A percentile compares a stretch with the other conserved stretches of the same genome.
Conservation (phyloP, 2,329 filamentous ascomycete species). For the Fusarium acutatum region DNA sequence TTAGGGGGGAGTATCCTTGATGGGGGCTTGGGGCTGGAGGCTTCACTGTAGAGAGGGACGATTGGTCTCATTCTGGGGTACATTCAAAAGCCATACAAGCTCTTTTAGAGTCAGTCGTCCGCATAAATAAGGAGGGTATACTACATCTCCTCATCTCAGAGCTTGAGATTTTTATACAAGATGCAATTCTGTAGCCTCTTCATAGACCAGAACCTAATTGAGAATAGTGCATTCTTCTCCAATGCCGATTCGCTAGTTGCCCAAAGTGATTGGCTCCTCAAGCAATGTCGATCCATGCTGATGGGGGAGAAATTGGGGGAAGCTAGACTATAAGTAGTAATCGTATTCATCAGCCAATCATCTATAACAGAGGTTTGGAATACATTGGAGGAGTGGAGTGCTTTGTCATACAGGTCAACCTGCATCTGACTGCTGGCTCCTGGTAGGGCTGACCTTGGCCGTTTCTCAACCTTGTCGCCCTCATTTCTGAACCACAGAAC, state of each 20-base stretch:
- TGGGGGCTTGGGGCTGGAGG: background rate
- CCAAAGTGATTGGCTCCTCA: background rate
- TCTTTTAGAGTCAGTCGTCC: background rate
- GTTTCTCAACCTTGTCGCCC: background rate
- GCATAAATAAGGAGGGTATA: background rate
- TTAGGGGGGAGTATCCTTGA: background rate
- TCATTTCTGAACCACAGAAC: background rate
- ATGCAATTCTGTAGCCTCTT: background rate
- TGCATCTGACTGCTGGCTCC: background rate
- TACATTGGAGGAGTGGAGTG: background rate
- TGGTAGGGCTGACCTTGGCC: background rate
- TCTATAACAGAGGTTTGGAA: background rate
- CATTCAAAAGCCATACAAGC: background rate
- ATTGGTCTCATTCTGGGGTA: background rate
- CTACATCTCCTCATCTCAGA: background rate
- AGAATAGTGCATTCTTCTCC: background rate
- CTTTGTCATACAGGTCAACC: background rate
- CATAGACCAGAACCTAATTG: background rate
- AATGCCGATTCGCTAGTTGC: background rate
- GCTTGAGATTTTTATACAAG: background rate
- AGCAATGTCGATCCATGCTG: background rate
- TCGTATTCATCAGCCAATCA: background rate
- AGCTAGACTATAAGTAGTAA: background rate
- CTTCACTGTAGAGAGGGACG: background rate
- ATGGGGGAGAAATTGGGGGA: background rate